A percentile compares a stretch with the other conserved stretches of the same genome.
phyloP scores from a whole-genome alignment of 345 rosid species.

The Pistacia vera region DNA sequence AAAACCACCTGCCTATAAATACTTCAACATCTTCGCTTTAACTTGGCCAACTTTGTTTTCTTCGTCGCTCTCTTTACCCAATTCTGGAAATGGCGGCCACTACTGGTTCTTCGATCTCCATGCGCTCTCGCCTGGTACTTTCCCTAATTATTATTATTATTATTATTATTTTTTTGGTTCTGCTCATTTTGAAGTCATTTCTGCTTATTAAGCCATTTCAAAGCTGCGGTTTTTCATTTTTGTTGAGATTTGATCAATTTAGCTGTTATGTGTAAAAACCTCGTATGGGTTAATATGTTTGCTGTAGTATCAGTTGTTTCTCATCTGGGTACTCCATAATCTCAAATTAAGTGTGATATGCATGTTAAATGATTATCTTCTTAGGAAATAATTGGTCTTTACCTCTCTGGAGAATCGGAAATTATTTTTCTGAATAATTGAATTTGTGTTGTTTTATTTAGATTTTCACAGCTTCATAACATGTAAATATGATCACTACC shows the following conservation, averaged over 20 bases:
- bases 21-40: no score
- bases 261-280: neutral
- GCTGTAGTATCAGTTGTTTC: neutral
- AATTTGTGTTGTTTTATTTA: neutral
- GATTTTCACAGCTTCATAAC: neutral
- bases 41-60: conserved; percentile 26
- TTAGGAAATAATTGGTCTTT: neutral
- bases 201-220: neutral
- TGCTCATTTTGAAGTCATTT: neutral
- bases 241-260: neutral
- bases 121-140: conserved; percentile 37
- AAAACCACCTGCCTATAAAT: no score
- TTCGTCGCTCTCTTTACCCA: conserved; percentile 29
- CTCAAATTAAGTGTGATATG: neutral
- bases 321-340: neutral
- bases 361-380: neutral
- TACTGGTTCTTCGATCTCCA: conserved; percentile 37
- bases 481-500: no score
- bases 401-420: neutral
- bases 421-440: neutral
- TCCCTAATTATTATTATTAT: neutral
- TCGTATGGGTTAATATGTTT: neutral
- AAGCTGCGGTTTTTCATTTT: no score
- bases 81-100: conserved; percentile 43
- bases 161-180: neutral